Percentiles rank a stretch among this genome's conserved stretches.
phyloP scores from a whole-genome alignment of 257 asterid genomes.

The Marsdenia floribunda region DNA sequence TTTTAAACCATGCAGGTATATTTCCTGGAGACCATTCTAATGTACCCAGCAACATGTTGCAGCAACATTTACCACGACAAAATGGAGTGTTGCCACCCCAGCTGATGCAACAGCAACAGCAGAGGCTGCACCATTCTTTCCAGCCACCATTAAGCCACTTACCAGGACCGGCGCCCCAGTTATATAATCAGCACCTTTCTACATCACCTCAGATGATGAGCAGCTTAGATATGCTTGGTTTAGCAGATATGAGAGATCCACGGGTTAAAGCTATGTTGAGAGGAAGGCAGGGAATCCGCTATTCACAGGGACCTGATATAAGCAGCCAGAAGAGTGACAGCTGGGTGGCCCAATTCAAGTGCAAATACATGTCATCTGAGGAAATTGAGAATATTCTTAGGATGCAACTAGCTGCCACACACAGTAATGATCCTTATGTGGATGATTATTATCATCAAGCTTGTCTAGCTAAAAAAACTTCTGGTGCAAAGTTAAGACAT shows the following conservation, averaged over 20 bases:
- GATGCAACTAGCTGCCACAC: constrained; percentile 85
- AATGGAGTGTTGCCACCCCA: constrained; percentile 63
- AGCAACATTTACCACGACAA: constrained; percentile 54
- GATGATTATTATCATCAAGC: constrained; percentile 97
- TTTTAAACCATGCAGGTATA: constrained; percentile 41
- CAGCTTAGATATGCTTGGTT: constrained; percentile 55
- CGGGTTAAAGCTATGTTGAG: constrained; percentile 51
- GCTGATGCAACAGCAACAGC: constrained; percentile 52
- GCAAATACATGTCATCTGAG: constrained; percentile 78
- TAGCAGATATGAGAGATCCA: constrained; percentile 75
- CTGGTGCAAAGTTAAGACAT: constrained; percentile 67
- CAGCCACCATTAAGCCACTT: constrained; percentile 53
- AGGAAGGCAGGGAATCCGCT: constrained; percentile 52
- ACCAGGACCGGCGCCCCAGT: constrained; percentile 55
- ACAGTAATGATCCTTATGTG: constrained; percentile 82
- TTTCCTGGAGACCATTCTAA: constrained; percentile 53
- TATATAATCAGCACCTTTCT: constrained; percentile 46
- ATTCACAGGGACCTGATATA: constrained; percentile 46
- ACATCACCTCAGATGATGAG: constrained; percentile 55
- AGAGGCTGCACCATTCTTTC: constrained; percentile 51
- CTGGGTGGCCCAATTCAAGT: constrained; percentile 67
- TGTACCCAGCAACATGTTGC: constrained; percentile 43
- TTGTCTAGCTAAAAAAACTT: constrained; percentile 67
- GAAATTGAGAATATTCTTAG: constrained; percentile 84
- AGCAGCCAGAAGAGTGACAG: constrained; percentile 41